Base-by-base conservation (phyloP, 2,329 filamentous ascomycete genomes). In the Cercospora sojina region DNA sequence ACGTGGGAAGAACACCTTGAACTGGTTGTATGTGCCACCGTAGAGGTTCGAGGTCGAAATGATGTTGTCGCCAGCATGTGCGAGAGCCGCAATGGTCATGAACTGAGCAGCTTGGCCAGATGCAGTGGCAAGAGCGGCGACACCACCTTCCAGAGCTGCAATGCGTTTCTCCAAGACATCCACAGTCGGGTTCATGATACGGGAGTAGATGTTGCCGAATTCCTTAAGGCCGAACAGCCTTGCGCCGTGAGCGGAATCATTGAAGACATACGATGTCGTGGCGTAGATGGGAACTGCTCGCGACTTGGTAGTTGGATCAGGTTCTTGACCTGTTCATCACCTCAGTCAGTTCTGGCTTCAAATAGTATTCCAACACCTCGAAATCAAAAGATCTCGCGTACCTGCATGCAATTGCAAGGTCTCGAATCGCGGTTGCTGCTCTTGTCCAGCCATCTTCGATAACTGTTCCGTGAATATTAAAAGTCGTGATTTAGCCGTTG, bases 151-250 rank as follows among this genome's bases (percentile, higher is more conserved):
- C 4, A 98, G 88, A 13, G 94, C 93, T n/a, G 94, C 93, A 59
- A 97, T 91, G 68, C 94, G 89, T 84, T 97, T 96, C 82, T 99
- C 95, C 71, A 99, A 94, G 29, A 98, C 94, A 80, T 96, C 94
- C 72, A 94, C 90, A 0, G 94, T 98, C 2, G 94, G 93, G 81
- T 98, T 97, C 90, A 91, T 92, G 75, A 99, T 93, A 71, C 95
- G 92, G 79, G 90, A 95, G 85, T 99, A 99, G 79, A 98, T 96
- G 82, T 98, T 98, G 81, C 93, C 95, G 75, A 92, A 91, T 82
- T 98, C 93, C 83, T 98, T 96, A 80, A 99, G 91, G 77, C 92
- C 91, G 78, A 99, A 99, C 49, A 99, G 89, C 79, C 93, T 89
- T 64, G 95, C 95, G 69, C 92, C 95, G 76, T 98, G 95, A 59